Conservation (phyloP, 768 basidiomycete species). For the Collybia mongolica region DNA sequence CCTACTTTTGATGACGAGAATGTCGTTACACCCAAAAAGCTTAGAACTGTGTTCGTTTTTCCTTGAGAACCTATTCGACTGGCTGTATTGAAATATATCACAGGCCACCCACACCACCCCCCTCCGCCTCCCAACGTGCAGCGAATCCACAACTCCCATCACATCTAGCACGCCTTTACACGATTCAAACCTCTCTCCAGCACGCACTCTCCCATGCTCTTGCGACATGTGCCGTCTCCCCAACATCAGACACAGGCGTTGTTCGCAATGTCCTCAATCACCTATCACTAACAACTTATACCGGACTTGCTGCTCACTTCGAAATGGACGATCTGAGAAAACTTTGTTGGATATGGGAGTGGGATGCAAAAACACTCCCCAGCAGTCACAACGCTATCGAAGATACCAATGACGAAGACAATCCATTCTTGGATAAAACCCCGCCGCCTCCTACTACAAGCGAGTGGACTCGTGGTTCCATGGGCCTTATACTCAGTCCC, state of each 20-base stretch:
- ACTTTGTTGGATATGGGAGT: slow-evolving; percentile 90
- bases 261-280: slow-evolving; percentile 80
- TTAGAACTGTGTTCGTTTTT: slow-evolving; percentile 50
- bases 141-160: slow-evolving; percentile 41
- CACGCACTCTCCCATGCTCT: slow-evolving; percentile 85
- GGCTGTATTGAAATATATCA: slow-evolving; percentile 1
- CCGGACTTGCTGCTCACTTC: slow-evolving; percentile 64
- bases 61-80: not conserved
- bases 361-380: slow-evolving; percentile 58
- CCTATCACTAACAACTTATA: slow-evolving; percentile 65
- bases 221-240: slow-evolving; percentile 79
- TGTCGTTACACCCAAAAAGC: slow-evolving; percentile 67
- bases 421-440: slow-evolving; percentile 61
- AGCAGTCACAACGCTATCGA: slow-evolving; percentile 3
- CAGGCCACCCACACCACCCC: slow-evolving; percentile 59
- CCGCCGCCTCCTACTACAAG: slow-evolving; percentile 34
- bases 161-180: slow-evolving; percentile 60
- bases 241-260: slow-evolving; percentile 70
- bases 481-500: slow-evolving; percentile 75
- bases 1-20: slow-evolving; percentile 53
- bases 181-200: slow-evolving; percentile 69
- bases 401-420: slow-evolving; percentile 52
- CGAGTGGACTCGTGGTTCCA: slow-evolving; percentile 79
- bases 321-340: slow-evolving; percentile 68
- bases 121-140: slow-evolving; percentile 40